Conservation (phyloP, 2,329 filamentous ascomycete species). For the Penicillium sp. region DNA sequence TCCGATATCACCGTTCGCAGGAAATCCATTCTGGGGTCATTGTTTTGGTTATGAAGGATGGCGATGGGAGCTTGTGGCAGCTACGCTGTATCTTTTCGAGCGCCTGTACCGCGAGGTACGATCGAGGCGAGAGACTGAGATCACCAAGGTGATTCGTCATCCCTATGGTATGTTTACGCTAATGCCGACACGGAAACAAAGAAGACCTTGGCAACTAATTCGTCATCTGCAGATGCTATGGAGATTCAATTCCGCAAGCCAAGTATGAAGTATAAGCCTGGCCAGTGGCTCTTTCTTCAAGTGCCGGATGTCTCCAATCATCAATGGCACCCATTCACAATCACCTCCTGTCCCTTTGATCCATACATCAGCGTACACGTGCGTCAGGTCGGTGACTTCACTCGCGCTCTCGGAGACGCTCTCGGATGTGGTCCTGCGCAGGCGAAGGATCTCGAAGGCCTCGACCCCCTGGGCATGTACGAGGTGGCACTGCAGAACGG, state of each 20-base stretch:
- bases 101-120: constrained; percentile 88
- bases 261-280: constrained; percentile 95
- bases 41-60: constrained; percentile 94
- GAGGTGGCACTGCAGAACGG: constrained; percentile 92
- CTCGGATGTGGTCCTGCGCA: constrained; percentile 87
- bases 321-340: constrained; percentile 99
- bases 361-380: constrained; percentile 92
- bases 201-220: background rate
- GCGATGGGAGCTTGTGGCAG: constrained; percentile 90
- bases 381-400: constrained; percentile 95
- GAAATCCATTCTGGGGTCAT: constrained; percentile 76
- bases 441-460: constrained; percentile 79
- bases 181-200: background rate
- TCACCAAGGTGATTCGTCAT: constrained; percentile 89
- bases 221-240: constrained; percentile 63
- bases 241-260: constrained; percentile 97
- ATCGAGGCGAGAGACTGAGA: constrained; percentile 74
- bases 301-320: constrained; percentile 79
- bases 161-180: constrained; percentile 65
- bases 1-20: constrained; percentile 77
- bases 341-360: constrained; percentile 95
- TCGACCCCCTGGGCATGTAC: constrained; percentile 95
- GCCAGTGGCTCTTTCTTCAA: constrained; percentile 96
- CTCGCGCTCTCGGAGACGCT: constrained; percentile 83
- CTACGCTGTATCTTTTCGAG: constrained; percentile 78